Base-by-base conservation (phyloP, 371 early-diverging fungal species). In the Basidiobolus meristosporus region DNA sequence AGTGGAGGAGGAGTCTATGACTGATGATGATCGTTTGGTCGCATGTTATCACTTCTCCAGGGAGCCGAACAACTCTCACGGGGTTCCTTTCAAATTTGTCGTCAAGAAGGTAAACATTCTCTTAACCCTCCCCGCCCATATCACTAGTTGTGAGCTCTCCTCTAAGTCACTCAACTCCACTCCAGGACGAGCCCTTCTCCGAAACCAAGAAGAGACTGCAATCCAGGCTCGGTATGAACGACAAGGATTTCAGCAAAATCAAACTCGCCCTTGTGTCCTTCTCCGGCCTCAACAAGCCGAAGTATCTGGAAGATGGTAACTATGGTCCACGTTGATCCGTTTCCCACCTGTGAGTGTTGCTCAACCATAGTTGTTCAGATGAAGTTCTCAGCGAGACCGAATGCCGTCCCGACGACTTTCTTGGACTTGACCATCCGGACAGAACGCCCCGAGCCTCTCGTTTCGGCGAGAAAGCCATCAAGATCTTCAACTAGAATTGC, bases 241-340 rank as follows among this genome's bases (percentile, higher is more conserved):
- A 90, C 44, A 89, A 86, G 60, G 95, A 92, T 23, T 79, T 83
- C 57, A 62, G 62, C 20, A 87, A 83, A 51, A 67, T 82, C 41
- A 82, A 74, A 47, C 52, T 78, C 36, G 59, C 57, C 26, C 51
- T 69, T 43, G 64, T 73, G 3, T 40, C 51, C 6, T 35, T 46
- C 50, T 12, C 43, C 42, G 43, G 46, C 20, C 35, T 38, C 35
- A 23, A 42, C 6, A 28, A 32, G 26, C 38, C 37, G 2, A 49
- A 55, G 7, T 36, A 40, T 41, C 20, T 50, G 11, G 39, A 32
- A 22, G 31, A 40, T 2, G 40, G 42, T 40, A 37, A 28, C 7
- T 23, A 17, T 33, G 12, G 15, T 26, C 23, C n/a, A n/a, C 15
- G 21, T 18, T 7, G n/a, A n/a, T n/a, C 22, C n/a, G 4, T 15